phyloP scores from a whole-genome alignment of 805 yeast genomes.

The Candida broadrunensis region DNA sequence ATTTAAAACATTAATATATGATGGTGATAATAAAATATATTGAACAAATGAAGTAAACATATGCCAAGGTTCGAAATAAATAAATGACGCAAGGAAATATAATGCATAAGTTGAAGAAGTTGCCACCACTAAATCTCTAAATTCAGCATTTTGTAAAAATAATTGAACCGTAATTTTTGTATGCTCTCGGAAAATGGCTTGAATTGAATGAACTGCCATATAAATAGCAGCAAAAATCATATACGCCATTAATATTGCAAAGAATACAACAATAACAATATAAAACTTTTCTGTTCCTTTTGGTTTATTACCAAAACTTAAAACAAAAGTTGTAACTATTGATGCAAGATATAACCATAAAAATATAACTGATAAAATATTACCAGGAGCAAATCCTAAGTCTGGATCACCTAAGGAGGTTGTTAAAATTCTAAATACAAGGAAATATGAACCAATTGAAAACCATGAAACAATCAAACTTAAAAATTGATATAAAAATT shows the following conservation, averaged over 20 bases:
- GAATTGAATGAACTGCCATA: slow-evolving; percentile 53
- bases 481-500: slow-evolving; percentile 53
- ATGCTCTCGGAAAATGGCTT: slow-evolving; percentile 27
- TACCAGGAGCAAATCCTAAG: slow-evolving; percentile 44
- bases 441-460: slow-evolving; percentile 58
- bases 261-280: slow-evolving; percentile 49
- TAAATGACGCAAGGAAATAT: slow-evolving; percentile 54
- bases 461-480: slow-evolving; percentile 61
- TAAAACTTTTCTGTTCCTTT: slow-evolving; percentile 57
- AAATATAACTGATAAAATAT: slow-evolving; percentile 48
- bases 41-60: slow-evolving; percentile 54
- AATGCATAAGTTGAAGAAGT: slow-evolving; percentile 60
- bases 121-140: slow-evolving; percentile 54
- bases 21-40: slow-evolving; percentile 49
- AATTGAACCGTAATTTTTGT: slow-evolving; percentile 42
- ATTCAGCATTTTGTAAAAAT: slow-evolving; percentile 44
- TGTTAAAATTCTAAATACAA: slow-evolving; percentile 61
- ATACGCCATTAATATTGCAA: slow-evolving; percentile 60
- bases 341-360: slow-evolving; percentile 57
- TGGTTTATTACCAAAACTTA: slow-evolving; percentile 65
- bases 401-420: slow-evolving; percentile 42
- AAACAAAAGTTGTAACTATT: slow-evolving; percentile 55
- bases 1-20: slow-evolving; percentile 55
- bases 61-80: slow-evolving; percentile 68
- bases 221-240: slow-evolving; percentile 57